Percentiles rank a stretch among this genome's conserved stretches.
Conservation (phyloP, 2,329 filamentous ascomycete species). For the Biscogniauxia mediterranea region DNA sequence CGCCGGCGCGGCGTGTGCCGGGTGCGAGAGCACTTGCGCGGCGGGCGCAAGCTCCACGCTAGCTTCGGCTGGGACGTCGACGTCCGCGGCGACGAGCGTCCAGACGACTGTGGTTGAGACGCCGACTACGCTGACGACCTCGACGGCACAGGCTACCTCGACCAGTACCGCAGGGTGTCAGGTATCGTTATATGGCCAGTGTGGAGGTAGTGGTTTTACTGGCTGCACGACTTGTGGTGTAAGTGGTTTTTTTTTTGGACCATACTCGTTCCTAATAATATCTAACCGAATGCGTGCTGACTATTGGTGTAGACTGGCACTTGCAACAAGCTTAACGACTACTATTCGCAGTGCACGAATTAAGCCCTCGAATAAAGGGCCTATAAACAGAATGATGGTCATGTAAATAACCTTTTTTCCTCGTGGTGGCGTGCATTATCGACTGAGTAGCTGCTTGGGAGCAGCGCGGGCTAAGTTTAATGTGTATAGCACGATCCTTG, state of each 20-base stretch:
- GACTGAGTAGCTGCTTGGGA: neutral
- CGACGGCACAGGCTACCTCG: neutral
- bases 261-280: neutral
- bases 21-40: conserved; percentile 28
- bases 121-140: conserved; percentile 6
- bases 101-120: conserved; percentile 1
- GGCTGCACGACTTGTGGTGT: conserved; percentile 27
- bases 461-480: neutral
- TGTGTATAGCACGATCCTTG: neutral
- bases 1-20: conserved; percentile 25
- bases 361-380: neutral
- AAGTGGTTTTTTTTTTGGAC: conserved; percentile 9
- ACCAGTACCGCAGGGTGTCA: conserved; percentile 17
- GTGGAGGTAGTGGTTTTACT: conserved; percentile 25
- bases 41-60: conserved; percentile 18
- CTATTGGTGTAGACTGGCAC: conserved; percentile 18
- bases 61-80: conserved; percentile 8
- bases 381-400: no score
- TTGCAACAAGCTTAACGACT: conserved; percentile 25
- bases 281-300: conserved; percentile 8
- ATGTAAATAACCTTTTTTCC: neutral
- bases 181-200: conserved; percentile 24
- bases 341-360: conserved; percentile 27
- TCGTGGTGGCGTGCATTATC: neutral
- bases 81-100: neutral